Evolutionary conservation across 108 stramenopile species (phyloP), one percentile per base, ranked within the genome.

Genomic region (Skeletonema potamos): DNA sequence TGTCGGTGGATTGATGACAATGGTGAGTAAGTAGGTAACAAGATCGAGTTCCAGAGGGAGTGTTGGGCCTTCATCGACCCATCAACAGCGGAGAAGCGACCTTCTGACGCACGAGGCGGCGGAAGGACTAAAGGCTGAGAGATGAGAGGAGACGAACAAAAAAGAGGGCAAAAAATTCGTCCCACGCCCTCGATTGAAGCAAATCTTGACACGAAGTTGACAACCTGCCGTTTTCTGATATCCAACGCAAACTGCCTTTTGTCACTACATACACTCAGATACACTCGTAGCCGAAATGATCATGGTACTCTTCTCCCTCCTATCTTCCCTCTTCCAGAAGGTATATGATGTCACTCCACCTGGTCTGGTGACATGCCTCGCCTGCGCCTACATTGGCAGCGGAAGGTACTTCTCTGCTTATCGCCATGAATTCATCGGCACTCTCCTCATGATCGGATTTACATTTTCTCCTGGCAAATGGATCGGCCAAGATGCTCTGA

Each of bases 401-500:
- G 82, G 85, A 3, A 85, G 87, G 64, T 86, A 91, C 59, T 62
- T 84, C 37, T 58, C 68, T 0, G 70, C 65, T 27, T 95, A 81
- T 73, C 71, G 86, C 7, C 70, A 86, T 58, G 94, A 95, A 68
- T 92, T 91, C 69, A 63, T 92, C 61, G 92, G 92, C 57, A 86
- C 90, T 11, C 73, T 89, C 17, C 66, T 95, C 43, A 95, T 95
- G 94, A 89, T 95, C 41, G 84, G 58, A 15, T 83, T 84, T 29
- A 95, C 94, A 27, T 95, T 95, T 68, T 89, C 87, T 10, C 89
- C 94, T 24, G 94, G 94, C 32, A 95, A 92, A 70, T 95, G 94
- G 94, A 85, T 91, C 27, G 89, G 89, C 6, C 34, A 70, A 36
- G 85, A 89, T 39, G 69, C 69, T 7, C 27, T 81, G 34, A 29